These are phyloP conservation scores for Stephania cephalantha DNA, from an alignment of 164 flowering plant genomes.

Conservation along the genomic window DNA sequence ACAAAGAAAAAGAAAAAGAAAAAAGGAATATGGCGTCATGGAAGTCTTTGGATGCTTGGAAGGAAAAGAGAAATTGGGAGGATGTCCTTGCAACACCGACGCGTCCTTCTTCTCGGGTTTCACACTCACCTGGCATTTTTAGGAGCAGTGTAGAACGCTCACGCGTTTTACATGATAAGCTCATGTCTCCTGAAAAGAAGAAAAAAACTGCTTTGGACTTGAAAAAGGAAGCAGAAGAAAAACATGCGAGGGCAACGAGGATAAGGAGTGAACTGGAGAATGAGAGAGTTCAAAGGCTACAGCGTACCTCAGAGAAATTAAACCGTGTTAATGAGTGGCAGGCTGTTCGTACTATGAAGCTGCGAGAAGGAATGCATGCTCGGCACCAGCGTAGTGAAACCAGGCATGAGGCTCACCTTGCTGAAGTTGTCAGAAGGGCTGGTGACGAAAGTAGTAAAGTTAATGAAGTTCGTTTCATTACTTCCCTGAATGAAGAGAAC, in stretches of 20 bases:
- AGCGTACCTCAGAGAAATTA: conserved; percentile 79
- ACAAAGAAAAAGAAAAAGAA: conserved; percentile 62
- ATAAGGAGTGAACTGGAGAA: conserved; percentile 81
- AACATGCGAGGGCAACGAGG: conserved; percentile 91
- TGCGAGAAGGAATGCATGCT: conserved; percentile 83
- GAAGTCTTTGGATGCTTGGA: conserved; percentile 93
- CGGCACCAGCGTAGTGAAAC: conserved; percentile 90
- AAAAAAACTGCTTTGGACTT: conserved; percentile 75
- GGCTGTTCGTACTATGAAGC: conserved; percentile 72
- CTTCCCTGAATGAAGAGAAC: conserved; percentile 91
- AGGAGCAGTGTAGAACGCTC: conserved; percentile 81
- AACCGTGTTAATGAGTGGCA: conserved; percentile 95
- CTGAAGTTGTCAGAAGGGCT: conserved; percentile 90
- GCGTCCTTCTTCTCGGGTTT: conserved; percentile 63
- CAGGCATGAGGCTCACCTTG: conserved; percentile 87
- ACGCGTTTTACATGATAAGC: conserved; percentile 75
- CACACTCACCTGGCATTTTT: conserved; percentile 75
- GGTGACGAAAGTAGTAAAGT: conserved; percentile 97
- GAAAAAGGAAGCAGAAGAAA: conserved; percentile 87
- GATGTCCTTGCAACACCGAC: conserved; percentile 74
- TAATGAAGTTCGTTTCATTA: conserved; percentile 94
- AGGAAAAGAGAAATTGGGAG: conserved; percentile 91
- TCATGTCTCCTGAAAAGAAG: conserved; percentile 93
- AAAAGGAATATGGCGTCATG: conserved; percentile 43
- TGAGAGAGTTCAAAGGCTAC: conserved; percentile 84